Percentiles rank a stretch among this genome's conserved stretches.
These are phyloP conservation scores for Penicillium freii DNA, from an alignment of 2,329 filamentous ascomycete species.

Conservation along the genomic window DNA sequence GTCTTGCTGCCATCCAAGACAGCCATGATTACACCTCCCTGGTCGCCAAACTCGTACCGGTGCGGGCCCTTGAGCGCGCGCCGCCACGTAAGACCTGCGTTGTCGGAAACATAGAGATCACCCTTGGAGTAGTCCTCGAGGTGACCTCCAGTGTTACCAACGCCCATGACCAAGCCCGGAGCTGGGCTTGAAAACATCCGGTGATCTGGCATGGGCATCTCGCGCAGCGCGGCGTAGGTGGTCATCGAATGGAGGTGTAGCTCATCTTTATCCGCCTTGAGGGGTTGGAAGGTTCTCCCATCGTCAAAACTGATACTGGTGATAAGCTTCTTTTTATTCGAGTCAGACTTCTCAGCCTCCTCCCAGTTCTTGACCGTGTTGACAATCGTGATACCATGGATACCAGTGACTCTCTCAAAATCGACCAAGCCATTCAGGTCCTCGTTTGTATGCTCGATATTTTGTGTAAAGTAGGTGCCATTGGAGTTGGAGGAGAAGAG, in stretches of 20 bases:
- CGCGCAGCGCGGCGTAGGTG: conserved; percentile 44
- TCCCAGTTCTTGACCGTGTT: conserved; percentile 87
- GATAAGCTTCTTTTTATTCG: conserved; percentile 64
- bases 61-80: conserved; percentile 73
- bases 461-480: conserved; percentile 91
- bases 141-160: conserved; percentile 80
- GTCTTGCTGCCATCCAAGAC: conserved; percentile 66
- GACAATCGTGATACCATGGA: conserved; percentile 88
- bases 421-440: conserved; percentile 75
- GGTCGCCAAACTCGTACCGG: conserved; percentile 94
- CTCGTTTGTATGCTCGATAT: conserved; percentile 88
- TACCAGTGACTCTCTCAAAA: conserved; percentile 88
- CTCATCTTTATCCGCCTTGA: conserved; percentile 65
- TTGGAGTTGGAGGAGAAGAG: conserved; percentile 97
- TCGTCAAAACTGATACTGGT: conserved; percentile 94
- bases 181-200: conserved; percentile 91
- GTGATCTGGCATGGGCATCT: conserved; percentile 68
- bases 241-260: conserved; percentile 94
- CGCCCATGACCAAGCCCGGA: conserved; percentile 88
- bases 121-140: conserved; percentile 71
- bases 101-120: conserved; percentile 82
- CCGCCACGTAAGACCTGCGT: conserved; percentile 84
- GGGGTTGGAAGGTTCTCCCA: conserved; percentile 74
- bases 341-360: conserved; percentile 59
- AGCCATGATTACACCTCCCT: conserved; percentile 84